A percentile compares a stretch with the other conserved stretches of the same genome.
Conservation (phyloP, 192 early-diverging fungal species). For the Chytriomyces sp. region DNA sequence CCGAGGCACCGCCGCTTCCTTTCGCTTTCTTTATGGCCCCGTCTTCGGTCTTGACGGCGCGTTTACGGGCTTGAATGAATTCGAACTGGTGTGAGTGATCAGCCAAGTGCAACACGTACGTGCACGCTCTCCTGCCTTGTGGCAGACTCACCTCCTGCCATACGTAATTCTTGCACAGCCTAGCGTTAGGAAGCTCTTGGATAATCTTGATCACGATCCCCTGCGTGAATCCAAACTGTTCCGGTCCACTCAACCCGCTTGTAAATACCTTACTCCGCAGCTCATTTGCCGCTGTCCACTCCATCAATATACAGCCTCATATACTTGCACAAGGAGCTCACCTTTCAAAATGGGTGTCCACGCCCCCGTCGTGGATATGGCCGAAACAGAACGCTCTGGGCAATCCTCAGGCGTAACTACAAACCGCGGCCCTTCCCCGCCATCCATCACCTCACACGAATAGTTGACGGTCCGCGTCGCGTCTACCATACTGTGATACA, state of each 20-base stretch:
- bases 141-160: constrained; percentile 41
- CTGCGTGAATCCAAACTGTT: constrained; percentile 89
- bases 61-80: constrained; percentile 39
- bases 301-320: neutral
- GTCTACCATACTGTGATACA: constrained; percentile 75
- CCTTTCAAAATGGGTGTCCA: constrained; percentile 81
- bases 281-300: constrained; percentile 61
- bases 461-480: constrained; percentile 57
- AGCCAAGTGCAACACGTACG: neutral
- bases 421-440: constrained; percentile 78
- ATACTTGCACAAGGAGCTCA: neutral
- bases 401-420: constrained; percentile 82
- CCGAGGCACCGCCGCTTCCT: too few relatives aligned
- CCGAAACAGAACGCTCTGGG: constrained; percentile 68
- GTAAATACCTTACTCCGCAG: constrained; percentile 77
- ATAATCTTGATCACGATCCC: constrained; percentile 84
- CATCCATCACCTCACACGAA: constrained; percentile 72
- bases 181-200: constrained; percentile 80
- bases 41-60: constrained; percentile 14
- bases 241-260: constrained; percentile 84
- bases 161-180: constrained; percentile 70
- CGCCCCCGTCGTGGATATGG: constrained; percentile 84
- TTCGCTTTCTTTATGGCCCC: neutral
- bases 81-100: constrained; percentile 33
- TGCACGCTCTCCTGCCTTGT: too few relatives aligned